Conservation (phyloP, 179 eudicot genomes). For the Spinacia oleracea region DNA sequence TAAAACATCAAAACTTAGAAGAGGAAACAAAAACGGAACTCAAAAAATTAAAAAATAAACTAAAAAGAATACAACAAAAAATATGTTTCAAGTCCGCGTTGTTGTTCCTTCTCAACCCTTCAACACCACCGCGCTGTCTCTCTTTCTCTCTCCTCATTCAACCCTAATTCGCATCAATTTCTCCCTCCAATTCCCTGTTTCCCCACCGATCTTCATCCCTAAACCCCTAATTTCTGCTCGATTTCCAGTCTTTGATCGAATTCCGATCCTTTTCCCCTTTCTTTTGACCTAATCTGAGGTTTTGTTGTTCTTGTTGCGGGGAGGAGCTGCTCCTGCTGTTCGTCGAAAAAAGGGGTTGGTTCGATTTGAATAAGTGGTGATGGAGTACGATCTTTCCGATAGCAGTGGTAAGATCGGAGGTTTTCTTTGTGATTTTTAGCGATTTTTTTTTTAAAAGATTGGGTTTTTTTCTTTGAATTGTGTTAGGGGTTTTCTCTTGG, state of each 20-base stretch:
- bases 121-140: conserved; percentile 21
- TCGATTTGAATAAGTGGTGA: conserved; percentile 18
- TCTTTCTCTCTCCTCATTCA: conserved; percentile 33
- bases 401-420: conserved; percentile 42
- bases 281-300: conserved; percentile 23
- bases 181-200: conserved; percentile 20
- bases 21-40: not conserved
- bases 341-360: not conserved
- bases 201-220: conserved; percentile 2
- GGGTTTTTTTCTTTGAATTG: not conserved
- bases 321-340: conserved; percentile 5
- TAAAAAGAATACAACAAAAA: no score
- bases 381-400: conserved; percentile 49
- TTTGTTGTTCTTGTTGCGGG: not conserved
- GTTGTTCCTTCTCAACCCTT: conserved; percentile 25
- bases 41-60: not conserved
- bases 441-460: not conserved
- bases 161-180: conserved; percentile 28
- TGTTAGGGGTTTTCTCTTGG: not conserved
- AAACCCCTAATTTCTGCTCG: conserved; percentile 1
- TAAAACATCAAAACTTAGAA: not conserved
- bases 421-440: not conserved
- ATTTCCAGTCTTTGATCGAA: conserved; percentile 14
- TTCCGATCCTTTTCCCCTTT: not conserved
- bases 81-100: conserved; percentile 41